Evolutionary conservation across 2,329 filamentous ascomycete genomes (phyloP).

Genomic region (Thielaviopsis punctulata): DNA sequence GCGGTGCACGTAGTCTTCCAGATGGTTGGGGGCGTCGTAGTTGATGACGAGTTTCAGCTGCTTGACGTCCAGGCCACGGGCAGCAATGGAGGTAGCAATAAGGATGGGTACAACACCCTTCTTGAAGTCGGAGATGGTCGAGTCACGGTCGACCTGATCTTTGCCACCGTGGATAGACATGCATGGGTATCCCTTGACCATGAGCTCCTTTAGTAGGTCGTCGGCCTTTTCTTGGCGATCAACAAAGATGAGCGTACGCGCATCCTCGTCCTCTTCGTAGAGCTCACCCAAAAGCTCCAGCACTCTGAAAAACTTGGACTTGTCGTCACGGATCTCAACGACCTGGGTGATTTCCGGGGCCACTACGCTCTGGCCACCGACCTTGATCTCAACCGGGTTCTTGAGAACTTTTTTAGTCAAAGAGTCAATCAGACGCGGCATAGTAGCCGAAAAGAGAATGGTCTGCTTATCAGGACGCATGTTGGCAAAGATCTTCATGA

Average conservation of each 20-base stretch:
- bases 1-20: conserved; percentile 93
- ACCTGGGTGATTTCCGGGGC: conserved; percentile 88
- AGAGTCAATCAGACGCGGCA: conserved; percentile 82
- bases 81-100: conserved; percentile 88
- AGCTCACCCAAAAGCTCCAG: conserved; percentile 76
- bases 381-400: conserved; percentile 77
- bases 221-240: conserved; percentile 84
- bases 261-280: conserved; percentile 76
- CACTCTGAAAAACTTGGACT: conserved; percentile 66
- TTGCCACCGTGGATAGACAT: conserved; percentile 91
- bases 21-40: conserved; percentile 81
- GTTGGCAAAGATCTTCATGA: conserved; percentile 89
- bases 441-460: conserved; percentile 90
- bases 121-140: conserved; percentile 86
- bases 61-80: conserved; percentile 88
- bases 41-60: conserved; percentile 92
- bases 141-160: conserved; percentile 83
- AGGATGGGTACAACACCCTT: conserved; percentile 76
- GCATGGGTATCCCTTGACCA: conserved; percentile 74
- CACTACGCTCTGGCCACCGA: conserved; percentile 74
- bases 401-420: conserved; percentile 76
- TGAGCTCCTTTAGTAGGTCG: conserved; percentile 56
- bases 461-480: conserved; percentile 86
- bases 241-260: conserved; percentile 77
- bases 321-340: conserved; percentile 72